Evolutionary conservation across 495 filamentous ascomycete genomes (phyloP), one percentile per base, ranked within the genome.

Genomic region (Aspergillus panamensis): DNA sequence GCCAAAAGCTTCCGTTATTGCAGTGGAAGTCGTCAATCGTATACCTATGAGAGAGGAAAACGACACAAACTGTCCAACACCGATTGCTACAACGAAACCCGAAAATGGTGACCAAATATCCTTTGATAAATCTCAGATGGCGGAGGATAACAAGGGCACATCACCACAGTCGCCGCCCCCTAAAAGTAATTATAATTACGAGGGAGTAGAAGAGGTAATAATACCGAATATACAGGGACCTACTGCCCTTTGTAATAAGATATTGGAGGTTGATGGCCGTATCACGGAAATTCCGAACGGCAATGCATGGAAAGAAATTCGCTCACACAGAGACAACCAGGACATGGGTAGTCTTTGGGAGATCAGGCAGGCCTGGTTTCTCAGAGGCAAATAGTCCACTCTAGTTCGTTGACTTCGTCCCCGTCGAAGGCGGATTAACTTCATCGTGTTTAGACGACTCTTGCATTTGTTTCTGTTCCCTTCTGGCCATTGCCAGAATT

Each of bases 331-430:
- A 21, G 66, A 79, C 31, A 80, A 84, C 32, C 81, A 84, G 65
- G 82, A 83, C 51, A 77, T 83, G 60, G 82, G 81, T 7, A 78
- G 69, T 51, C 69, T 83, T 9, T 84, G 74, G 65, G 81, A 83
- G 56, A 67, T 84, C 51, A 68, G 80, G 20, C 76, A 82, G 44
- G 67, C 69, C 48, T 79, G 74, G 76, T 79, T 61, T 57, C 6
- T 67, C 12, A 70, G 62, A 47, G 50, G 60, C 37, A 58, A 64
- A 35, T 58, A 58, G 31, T 21, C n/a, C 42, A n/a, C n/a, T n/a
- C 3, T 39, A 31, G 12, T 48, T 10, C 10, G 9, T 13, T 44
- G n/a, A n/a, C n/a, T n/a, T n/a, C n/a, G n/a, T n/a, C n/a, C n/a
- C 14, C 42, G 3, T 19, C 2, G 25, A 25, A 2, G 25, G 5